Evolutionary conservation across 805 yeast genomes (phyloP).

Genomic region (Helenozyma rhizophorensis): DNA sequence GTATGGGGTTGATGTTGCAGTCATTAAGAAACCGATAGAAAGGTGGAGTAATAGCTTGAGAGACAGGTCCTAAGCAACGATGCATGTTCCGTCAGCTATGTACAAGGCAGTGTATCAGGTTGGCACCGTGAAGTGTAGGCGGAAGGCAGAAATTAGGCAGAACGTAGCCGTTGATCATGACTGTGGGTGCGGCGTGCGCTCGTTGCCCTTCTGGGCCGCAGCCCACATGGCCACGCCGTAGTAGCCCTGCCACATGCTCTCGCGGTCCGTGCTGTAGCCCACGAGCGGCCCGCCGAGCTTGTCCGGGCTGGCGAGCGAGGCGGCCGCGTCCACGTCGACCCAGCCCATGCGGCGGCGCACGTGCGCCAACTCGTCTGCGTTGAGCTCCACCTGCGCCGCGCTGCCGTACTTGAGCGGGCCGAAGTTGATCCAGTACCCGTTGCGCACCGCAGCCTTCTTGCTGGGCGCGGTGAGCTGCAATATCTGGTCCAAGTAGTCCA

Average conservation of each 20-base stretch:
- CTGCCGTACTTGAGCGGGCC: conserved; percentile 95
- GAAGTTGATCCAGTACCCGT: conserved; percentile 77
- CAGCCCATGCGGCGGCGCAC: conserved; percentile 62
- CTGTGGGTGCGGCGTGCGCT: neutral
- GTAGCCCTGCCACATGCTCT: conserved; percentile 73
- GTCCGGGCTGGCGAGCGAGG: conserved; percentile 11
- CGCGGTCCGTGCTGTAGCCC: conserved; percentile 63
- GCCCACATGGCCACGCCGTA: conserved; percentile 65
- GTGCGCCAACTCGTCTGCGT: conserved; percentile 60
- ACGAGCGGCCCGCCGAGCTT: conserved; percentile 20
- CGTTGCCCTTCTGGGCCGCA: conserved; percentile 30
- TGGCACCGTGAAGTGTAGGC: too few relatives aligned
- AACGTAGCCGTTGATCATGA: too few relatives aligned
- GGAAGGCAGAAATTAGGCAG: too few relatives aligned
- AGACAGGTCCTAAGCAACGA: too few relatives aligned
- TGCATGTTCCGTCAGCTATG: too few relatives aligned
- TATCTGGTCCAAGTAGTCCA: conserved; percentile 70
- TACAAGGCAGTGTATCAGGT: too few relatives aligned
- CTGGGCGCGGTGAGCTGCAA: conserved; percentile 36
- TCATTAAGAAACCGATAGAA: too few relatives aligned
- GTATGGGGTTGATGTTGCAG: too few relatives aligned
- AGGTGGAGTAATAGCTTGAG: too few relatives aligned
- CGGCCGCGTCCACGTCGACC: conserved; percentile 28
- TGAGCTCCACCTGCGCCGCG: conserved; percentile 71
- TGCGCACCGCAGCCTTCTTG: conserved; percentile 24